Base-by-base conservation (phyloP, 1,284 basidiomycete genomes). In the Pseudozyma tsukubaensis region DNA sequence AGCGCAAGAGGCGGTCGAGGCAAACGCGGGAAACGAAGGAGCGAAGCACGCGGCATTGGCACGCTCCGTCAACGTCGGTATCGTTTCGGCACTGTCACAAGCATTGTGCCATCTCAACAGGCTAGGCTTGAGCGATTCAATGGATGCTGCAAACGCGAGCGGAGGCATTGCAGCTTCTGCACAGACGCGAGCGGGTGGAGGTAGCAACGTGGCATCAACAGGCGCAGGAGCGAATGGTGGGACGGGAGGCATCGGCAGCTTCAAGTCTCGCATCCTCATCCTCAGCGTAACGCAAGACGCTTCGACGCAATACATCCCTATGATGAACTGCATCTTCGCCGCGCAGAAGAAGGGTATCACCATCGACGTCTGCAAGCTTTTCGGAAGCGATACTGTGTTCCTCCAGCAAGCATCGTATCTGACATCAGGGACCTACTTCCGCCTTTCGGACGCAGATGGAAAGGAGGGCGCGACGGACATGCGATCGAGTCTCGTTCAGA, bases 291-390 rank as follows among this genome's bases (percentile, higher is more conserved):
- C 95, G 0, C 92, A 92, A 2, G 92, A 94, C 85, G 88, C 91
- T 16, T 91, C 92, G 8, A 89, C 91, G 1, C 92, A 93, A 32
- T 96, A 96, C 85, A 96, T 99, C 55, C 93, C 96, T 12, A 90
- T 99, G 84, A 99, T 99, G 97, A 99, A 99, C 84, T 92, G 94
- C 61, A 98, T 99, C 55, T 99, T 99, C 86, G 95, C 94, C 3
- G 97, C 97, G 1, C 97, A 99, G 85, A 99, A 99, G 86, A 88
- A 76, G 93, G 94, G 92, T 89, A 92, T 97, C 14, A 92, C 92
- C 1, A 94, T 99, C 76, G 96, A 99, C 82, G 93, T 97, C 5
- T 92, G 94, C 86, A 96, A 98, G 82, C 87, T 99, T 19, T 92
- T 90, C 74, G 94, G 94, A 0, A 89, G 91, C 43, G 93, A 96